Conservation (phyloP, 2,329 filamentous ascomycete species). For the Cordyceps farinosa region DNA sequence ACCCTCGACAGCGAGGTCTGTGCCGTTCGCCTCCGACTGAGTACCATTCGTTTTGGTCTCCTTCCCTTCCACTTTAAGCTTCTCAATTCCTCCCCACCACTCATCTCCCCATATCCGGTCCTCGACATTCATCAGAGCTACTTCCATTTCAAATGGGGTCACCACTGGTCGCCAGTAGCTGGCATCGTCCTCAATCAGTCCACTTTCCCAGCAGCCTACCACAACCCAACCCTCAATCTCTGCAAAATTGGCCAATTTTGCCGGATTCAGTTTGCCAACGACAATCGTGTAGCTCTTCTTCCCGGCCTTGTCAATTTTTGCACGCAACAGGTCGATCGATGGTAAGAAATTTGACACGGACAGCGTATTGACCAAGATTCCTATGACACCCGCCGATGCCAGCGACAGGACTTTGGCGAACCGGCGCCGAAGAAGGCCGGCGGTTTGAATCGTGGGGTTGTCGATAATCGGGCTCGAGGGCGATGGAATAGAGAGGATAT, state of each 20-base stretch:
- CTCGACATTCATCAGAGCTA: conserved; percentile 72
- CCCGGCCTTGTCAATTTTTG: conserved; percentile 70
- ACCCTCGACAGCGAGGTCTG: conserved; percentile 11
- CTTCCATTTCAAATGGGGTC: conserved; percentile 87
- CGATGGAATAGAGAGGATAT: conserved; percentile 69
- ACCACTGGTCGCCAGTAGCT: conserved; percentile 86
- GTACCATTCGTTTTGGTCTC: conserved; percentile 26
- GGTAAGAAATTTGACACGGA: conserved; percentile 86
- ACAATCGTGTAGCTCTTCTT: conserved; percentile 98
- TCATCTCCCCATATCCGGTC: conserved; percentile 79
- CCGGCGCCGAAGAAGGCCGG: conserved; percentile 68
- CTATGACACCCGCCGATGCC: conserved; percentile 77
- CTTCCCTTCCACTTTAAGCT: conserved; percentile 25
- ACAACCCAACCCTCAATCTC: conserved; percentile 97
- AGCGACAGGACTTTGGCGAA: conserved; percentile 84
- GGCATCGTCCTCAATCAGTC: conserved; percentile 75
- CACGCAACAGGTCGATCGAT: conserved; percentile 70
- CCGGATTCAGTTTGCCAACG: conserved; percentile 92
- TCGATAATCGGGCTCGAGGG: conserved; percentile 48
- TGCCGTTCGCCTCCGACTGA: conserved; percentile 17
- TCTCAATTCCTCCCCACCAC: conserved; percentile 85
- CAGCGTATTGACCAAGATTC: conserved; percentile 93
- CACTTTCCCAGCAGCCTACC: conserved; percentile 97
- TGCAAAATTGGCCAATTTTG: conserved; percentile 93
- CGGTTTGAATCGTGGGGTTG: conserved; percentile 42